Conservation (phyloP, 208 protist species). For the Trichomonas tenax region DNA sequence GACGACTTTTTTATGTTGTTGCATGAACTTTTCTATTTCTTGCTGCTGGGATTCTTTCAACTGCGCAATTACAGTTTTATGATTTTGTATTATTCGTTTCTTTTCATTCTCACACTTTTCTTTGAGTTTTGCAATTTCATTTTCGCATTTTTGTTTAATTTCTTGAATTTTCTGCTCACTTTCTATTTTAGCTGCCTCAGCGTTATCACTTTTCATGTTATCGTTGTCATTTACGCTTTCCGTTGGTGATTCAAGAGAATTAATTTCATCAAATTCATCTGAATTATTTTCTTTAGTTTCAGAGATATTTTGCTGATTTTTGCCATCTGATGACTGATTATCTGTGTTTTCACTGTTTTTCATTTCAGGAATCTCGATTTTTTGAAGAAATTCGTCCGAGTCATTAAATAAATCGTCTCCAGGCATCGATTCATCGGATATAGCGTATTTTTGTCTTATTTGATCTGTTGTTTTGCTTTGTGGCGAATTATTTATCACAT, state of each 20-base stretch:
- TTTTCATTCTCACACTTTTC: neutral
- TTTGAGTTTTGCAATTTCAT: neutral
- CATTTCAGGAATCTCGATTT: neutral
- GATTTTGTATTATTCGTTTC: neutral
- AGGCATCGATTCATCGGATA: too few relatives aligned
- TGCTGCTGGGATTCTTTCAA: neutral
- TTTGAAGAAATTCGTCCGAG: neutral
- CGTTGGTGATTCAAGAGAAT: neutral
- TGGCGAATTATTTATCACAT: neutral
- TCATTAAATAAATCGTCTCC: neutral
- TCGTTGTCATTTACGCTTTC: neutral
- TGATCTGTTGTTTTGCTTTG: neutral
- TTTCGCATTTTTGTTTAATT: neutral
- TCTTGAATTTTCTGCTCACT: neutral
- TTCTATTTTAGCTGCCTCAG: neutral
- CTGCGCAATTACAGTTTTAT: neutral
- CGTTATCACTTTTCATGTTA: neutral
- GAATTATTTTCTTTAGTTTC: neutral
- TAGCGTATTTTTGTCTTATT: neutral
- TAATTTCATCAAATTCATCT: neutral
- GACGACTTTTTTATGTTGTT: neutral
- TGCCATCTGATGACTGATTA: neutral
- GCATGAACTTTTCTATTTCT: neutral
- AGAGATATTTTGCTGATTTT: neutral
- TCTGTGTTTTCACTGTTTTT: neutral